Base-by-base conservation (phyloP, 1,284 basidiomycete species). In the Tranzscheliella williamsii region DNA sequence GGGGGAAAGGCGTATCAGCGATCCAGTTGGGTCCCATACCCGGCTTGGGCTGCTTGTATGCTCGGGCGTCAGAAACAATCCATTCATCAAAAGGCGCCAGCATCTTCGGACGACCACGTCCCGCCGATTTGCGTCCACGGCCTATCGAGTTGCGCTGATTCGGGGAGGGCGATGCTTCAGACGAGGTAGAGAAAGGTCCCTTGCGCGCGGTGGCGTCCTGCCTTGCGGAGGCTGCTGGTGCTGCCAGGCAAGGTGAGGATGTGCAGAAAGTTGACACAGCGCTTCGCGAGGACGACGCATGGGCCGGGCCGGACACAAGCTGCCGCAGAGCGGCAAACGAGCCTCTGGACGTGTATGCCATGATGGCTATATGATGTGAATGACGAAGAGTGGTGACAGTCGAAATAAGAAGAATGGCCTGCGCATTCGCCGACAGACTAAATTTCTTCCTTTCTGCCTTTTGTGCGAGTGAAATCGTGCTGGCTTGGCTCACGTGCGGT, bases 11-110 rank as follows among this genome's bases (percentile, higher is more conserved):
- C 2, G 70, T 74, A 15, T 56, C 50, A n/a, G 60, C 70, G 42
- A 74, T 65, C 72, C 72, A 74, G 53, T 72, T 69, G 35, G 72
- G 72, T 5, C 72, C 72, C 35, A 51, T 55, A 2, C 68, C 64
- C 0, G 70, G 64, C 37, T 63, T 54, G 15, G 70, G 67, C 38
- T 64, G 48, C 39, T 70, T 70, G 55, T 54, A 74, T 6, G 49
- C 65, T 11, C 55, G 45, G 8, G 57, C 72, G 17, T 65, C 68
- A 24, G 54, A 50, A 17, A 40, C 46, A 20, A 74, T 62, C 72
- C 72, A 74, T 42, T 72, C 52, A 13, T 56, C 53, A 32, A 61
- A 74, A 9, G 72, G 64, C 27, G 70, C 43, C 1, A 72, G 53
- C 36, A 50, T 54, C 39, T 50, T 48, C 4, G 63, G 50, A 7